A percentile compares a stretch with the other conserved stretches of the same genome.
These are phyloP conservation scores for Penstemon eatonii DNA, from an alignment of 257 asterid genomes.

Conservation along the genomic window DNA sequence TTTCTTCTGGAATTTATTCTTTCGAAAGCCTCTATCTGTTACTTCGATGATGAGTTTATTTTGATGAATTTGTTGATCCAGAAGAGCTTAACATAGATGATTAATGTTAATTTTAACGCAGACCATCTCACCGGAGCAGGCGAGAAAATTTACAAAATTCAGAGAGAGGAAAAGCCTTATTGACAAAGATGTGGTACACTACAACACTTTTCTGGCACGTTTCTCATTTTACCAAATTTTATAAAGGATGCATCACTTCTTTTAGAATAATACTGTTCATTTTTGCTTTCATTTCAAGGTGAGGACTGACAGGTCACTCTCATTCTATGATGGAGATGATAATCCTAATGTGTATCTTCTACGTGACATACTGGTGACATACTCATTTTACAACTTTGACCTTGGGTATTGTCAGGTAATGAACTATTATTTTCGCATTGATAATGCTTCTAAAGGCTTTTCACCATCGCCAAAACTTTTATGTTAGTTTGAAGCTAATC, in stretches of 20 bases:
- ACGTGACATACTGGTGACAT: conserved; percentile 87
- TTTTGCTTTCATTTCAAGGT: conserved; percentile 53
- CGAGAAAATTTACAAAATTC: conserved; percentile 85
- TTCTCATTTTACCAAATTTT: background rate
- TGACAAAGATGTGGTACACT: conserved; percentile 93
- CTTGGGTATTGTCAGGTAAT: conserved; percentile 99
- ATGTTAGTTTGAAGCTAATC: conserved; percentile 19
- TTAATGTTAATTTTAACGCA: conserved; percentile 29
- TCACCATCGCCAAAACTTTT: background rate
- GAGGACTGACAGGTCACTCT: conserved; percentile 89
- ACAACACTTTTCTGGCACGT: conserved; percentile 15
- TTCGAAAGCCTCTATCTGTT: background rate
- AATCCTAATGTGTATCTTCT: conserved; percentile 83
- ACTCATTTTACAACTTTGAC: conserved; percentile 98
- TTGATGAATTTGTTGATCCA: conserved; percentile 16
- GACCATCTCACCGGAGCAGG: conserved; percentile 85
- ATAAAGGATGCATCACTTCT: conserved; percentile 17
- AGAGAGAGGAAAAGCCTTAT: conserved; percentile 97
- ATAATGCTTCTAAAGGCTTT: conserved; percentile 10
- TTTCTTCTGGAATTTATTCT: conserved; percentile 11
- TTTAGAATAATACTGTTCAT: background rate
- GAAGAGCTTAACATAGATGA: conserved; percentile 14
- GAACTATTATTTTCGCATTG: conserved; percentile 9
- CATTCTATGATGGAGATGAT: conserved; percentile 95
- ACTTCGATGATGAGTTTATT: background rate